A percentile compares a stretch with the other conserved stretches of the same genome.
These are phyloP conservation scores for Melampsora abietis-canadensis DNA, from an alignment of 1,284 basidiomycete species.

Conservation along the genomic window DNA sequence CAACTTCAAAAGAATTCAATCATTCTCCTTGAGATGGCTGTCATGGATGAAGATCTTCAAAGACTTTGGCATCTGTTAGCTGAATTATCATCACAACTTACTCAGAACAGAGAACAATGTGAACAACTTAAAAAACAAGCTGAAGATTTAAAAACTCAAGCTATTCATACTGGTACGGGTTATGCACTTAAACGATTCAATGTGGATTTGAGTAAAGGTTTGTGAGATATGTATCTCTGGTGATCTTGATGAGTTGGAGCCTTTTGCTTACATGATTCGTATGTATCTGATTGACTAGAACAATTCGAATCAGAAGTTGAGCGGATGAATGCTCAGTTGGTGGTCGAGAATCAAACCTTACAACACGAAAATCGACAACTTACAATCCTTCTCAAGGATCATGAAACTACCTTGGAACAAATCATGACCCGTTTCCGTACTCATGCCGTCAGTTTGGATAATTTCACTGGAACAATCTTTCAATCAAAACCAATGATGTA, in stretches of 20 bases:
- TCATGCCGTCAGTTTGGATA: slow-evolving; percentile 68
- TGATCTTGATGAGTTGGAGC: neutral
- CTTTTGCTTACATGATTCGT: slow-evolving; percentile 7
- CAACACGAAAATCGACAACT: slow-evolving; percentile 93
- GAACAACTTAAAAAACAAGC: slow-evolving; percentile 70
- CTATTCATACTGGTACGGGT: slow-evolving; percentile 71
- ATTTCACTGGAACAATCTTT: neutral
- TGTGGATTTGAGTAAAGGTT: slow-evolving; percentile 84
- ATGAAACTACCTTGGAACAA: slow-evolving; percentile 88
- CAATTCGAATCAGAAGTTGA: slow-evolving; percentile 89
- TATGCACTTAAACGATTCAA: slow-evolving; percentile 85
- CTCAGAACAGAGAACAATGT: slow-evolving; percentile 76
- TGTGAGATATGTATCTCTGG: slow-evolving; percentile 46
- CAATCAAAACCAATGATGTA: no score
- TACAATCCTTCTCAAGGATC: slow-evolving; percentile 81
- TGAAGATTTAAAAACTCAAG: slow-evolving; percentile 76
- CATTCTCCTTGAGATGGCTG: slow-evolving; percentile 4
- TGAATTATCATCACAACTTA: slow-evolving; percentile 79
- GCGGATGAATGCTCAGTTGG: slow-evolving; percentile 77
- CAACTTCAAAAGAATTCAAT: neutral
- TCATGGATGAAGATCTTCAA: slow-evolving; percentile 65
- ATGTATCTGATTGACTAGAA: slow-evolving; percentile 60
- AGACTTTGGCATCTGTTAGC: slow-evolving; percentile 73
- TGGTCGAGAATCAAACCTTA: slow-evolving; percentile 88
- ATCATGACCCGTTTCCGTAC: slow-evolving; percentile 95